These are phyloP conservation scores for Termitomyces bulborhizus DNA, from an alignment of 768 basidiomycete genomes.

Conservation along the genomic window DNA sequence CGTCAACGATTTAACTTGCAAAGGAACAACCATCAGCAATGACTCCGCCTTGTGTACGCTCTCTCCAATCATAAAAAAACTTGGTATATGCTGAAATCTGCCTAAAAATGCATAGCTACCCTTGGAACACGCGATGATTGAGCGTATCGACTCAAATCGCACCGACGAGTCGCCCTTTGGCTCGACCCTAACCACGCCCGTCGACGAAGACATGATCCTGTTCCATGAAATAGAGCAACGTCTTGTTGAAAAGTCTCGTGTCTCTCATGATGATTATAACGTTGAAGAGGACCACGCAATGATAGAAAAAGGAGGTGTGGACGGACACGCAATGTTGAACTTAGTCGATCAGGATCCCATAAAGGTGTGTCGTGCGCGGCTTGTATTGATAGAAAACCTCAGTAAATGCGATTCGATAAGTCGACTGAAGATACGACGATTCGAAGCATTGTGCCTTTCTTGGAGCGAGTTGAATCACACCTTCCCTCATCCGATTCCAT, in stretches of 20 bases:
- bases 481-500: not conserved
- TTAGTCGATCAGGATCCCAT: not conserved
- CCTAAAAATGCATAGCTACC: not conserved
- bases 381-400: not conserved
- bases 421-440: not conserved
- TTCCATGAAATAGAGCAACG: constrained; percentile 12
- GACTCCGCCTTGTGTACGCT: not conserved
- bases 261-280: not conserved
- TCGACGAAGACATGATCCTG: constrained; percentile 25
- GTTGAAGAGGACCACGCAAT: not conserved
- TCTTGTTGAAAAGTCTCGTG: constrained; percentile 3
- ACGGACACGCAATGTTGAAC: not conserved
- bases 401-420: not conserved
- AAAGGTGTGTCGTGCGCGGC: constrained; percentile 1
- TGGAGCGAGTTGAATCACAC: not conserved
- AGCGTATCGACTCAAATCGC: constrained; percentile 28
- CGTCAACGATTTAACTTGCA: too few relatives aligned
- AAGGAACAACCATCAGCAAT: not conserved
- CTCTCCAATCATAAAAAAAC: not conserved
- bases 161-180: constrained; percentile 37
- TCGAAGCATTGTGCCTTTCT: not conserved
- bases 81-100: not conserved
- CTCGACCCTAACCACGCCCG: constrained; percentile 35
- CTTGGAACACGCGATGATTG: not conserved
- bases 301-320: not conserved